Base-by-base conservation (phyloP, 1,284 basidiomycete genomes). In the Trametes versicolor region DNA sequence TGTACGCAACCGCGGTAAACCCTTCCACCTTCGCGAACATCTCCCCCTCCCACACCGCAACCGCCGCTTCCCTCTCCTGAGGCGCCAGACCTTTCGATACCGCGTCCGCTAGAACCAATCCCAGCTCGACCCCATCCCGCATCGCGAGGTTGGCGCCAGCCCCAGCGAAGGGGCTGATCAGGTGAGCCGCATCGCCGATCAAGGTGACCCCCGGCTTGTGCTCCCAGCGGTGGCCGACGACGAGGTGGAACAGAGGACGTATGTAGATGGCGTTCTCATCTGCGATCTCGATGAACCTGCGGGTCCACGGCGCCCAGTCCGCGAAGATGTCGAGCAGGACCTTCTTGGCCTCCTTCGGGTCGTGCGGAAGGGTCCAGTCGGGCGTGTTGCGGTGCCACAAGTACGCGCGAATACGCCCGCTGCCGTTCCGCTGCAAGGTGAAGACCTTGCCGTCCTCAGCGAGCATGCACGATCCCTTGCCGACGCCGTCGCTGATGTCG, bases 131-230 rank as follows among this genome's bases (percentile, higher is more conserved):
- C 37, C 37, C 37, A 17, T 12, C 10, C 37, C 37, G 10, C 37
- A 39, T 39, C 37, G 37, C 37, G 12, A 39, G 4, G 37, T 39
- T 84, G 19, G 80, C 82, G 3, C 83, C 83, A 32, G 79, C 80
- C 3, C 82, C 81, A 0, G 77, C 76, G 63, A 78, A 82, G 5
- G 80, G 81, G 2, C 78, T 75, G 81, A 84, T 83, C 27, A 82
- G 67, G 66, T 84, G 83, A 12, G 63, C 32, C 71, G 29, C 29
- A 8, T 32, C 29, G 29, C 29, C 29, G 8, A 32, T 8, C 8
- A 32, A 32, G 8, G 29, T 73, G 39, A 59, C 63, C 5, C 65
- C 43, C 19, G 43, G 43, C 19, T n/a, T 47, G 43, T 47, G 43
- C 19, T n/a, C n/a, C 43, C 43, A 47, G 43, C 43, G 43, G 43